phyloP scores from a whole-genome alignment of 2,329 filamentous ascomycete species.

The Pseudofabraea citricarpa region DNA sequence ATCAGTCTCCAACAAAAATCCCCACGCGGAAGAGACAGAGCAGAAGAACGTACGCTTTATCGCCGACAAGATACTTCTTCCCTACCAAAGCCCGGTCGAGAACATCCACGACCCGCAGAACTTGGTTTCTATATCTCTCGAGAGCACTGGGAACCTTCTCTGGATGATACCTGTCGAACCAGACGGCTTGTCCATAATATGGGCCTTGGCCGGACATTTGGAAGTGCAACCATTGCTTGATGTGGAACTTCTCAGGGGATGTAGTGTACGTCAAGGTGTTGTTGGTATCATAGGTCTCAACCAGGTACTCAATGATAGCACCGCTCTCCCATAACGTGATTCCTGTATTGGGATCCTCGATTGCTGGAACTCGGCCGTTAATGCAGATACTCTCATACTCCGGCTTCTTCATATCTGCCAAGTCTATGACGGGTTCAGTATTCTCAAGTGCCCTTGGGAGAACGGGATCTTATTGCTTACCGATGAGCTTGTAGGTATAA shows the following conservation, averaged over 20 bases:
- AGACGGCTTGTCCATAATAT: conserved; percentile 31
- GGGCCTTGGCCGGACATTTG: conserved; percentile 32
- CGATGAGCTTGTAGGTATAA: conserved; percentile 22
- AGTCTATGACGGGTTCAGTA: conserved; percentile 13
- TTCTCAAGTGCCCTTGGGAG: no score
- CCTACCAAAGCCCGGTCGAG: conserved; percentile 33
- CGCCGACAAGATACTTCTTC: conserved; percentile 30
- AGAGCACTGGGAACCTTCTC: conserved; percentile 37
- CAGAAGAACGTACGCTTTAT: conserved; percentile 19
- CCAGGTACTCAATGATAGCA: conserved; percentile 37
- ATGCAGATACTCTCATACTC: conserved; percentile 27
- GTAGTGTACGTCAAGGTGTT: conserved; percentile 28
- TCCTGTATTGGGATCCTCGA: conserved; percentile 33
- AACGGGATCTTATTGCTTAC: no score
- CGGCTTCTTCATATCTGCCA: conserved; percentile 32
- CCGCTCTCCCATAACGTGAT: conserved; percentile 38
- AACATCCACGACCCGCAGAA: conserved; percentile 35
- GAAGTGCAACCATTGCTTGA: conserved; percentile 34
- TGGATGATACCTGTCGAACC: conserved; percentile 26
- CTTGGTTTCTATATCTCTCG: conserved; percentile 37
- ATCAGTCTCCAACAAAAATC: no score
- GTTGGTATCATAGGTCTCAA: conserved; percentile 33
- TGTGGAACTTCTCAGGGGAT: conserved; percentile 24
- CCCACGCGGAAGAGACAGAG: no score
- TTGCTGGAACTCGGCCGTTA: conserved; percentile 20